phyloP scores from a whole-genome alignment of 2,329 filamentous ascomycete species.

The Ophiostoma triangulosporum region DNA sequence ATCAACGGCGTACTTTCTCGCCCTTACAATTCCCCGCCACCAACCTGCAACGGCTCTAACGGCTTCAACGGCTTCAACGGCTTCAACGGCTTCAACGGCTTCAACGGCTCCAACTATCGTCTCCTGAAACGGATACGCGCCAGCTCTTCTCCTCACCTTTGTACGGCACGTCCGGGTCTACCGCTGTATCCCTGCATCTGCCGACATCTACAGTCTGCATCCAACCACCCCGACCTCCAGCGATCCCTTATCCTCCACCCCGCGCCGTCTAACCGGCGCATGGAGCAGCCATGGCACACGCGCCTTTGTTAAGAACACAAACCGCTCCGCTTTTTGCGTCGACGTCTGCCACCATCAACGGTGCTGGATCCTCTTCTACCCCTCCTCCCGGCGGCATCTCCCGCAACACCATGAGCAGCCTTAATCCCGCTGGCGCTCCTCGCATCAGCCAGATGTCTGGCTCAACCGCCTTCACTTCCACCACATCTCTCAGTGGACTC shows the following conservation, averaged over 20 bases:
- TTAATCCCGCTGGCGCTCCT: slow-evolving; percentile 25
- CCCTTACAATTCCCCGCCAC: no score
- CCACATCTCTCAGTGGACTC: slow-evolving; percentile 37
- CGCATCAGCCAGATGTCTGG: slow-evolving; percentile 49
- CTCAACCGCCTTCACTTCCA: slow-evolving; percentile 41
- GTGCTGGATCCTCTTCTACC: slow-evolving; percentile 23
- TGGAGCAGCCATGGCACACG: slow-evolving; percentile 44
- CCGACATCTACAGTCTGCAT: no score
- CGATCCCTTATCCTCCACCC: neutral
- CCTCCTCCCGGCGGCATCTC: slow-evolving; percentile 7
- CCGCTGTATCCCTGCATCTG: no score
- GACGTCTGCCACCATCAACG: slow-evolving; percentile 29
- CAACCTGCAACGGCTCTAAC: no score
- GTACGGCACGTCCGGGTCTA: neutral
- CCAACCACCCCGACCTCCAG: neutral
- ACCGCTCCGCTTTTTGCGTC: slow-evolving; percentile 40
- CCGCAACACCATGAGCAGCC: slow-evolving; percentile 35
- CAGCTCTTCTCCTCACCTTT: no score
- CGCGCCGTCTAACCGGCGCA: slow-evolving; percentile 18
- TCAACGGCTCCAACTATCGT: no score
- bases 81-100: no score
- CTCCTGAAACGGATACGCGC: no score
- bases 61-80: no score
- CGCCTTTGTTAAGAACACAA: slow-evolving; percentile 44
- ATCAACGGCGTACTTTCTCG: no score